Percentiles rank a stretch among this genome's conserved stretches.
Evolutionary conservation across 352 stramenopile genomes (phyloP).

Genomic region (Pythium aphanidermatum): DNA sequence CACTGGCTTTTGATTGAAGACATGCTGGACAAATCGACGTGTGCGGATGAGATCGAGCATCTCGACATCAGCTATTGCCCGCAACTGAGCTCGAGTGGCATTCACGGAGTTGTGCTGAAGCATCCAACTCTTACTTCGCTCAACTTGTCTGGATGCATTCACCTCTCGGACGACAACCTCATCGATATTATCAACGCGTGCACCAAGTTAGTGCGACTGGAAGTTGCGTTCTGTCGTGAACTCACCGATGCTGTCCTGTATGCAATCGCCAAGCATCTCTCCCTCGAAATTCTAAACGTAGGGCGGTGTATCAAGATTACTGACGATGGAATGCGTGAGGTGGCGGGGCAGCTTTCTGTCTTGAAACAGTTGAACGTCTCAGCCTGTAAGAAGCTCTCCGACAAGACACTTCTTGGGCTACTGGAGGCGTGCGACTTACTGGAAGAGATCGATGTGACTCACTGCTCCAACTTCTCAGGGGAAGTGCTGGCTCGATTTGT

Average conservation of each 20-base stretch:
- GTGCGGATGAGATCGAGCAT: slow-evolving; percentile 34
- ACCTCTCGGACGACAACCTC: slow-evolving; percentile 63
- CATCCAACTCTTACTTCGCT: slow-evolving; percentile 64
- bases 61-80: slow-evolving; percentile 83
- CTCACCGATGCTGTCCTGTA: slow-evolving; percentile 70
- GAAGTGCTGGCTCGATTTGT: slow-evolving; percentile 49
- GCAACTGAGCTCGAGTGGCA: slow-evolving; percentile 40
- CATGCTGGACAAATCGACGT: slow-evolving; percentile 52
- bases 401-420: slow-evolving; percentile 43
- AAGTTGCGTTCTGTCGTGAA: slow-evolving; percentile 78
- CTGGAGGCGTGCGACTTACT: slow-evolving; percentile 50
- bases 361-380: slow-evolving; percentile 64
- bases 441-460: slow-evolving; percentile 69
- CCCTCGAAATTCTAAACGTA: slow-evolving; percentile 69
- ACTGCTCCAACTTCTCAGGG: slow-evolving; percentile 63
- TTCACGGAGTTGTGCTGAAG: slow-evolving; percentile 50
- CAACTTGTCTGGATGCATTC: slow-evolving; percentile 75
- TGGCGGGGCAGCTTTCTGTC: slow-evolving; percentile 65
- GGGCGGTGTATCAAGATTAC: slow-evolving; percentile 73
- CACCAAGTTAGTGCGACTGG: slow-evolving; percentile 55
- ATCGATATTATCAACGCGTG: slow-evolving; percentile 69
- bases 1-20: slow-evolving; percentile 44
- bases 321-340: slow-evolving; percentile 74
- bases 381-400: slow-evolving; percentile 79
- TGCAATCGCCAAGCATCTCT: slow-evolving; percentile 69